A percentile compares a stretch with the other conserved stretches of the same genome.
phyloP scores from a whole-genome alignment of 2,329 filamentous ascomycete species.

The Lecanicillium sp. region DNA sequence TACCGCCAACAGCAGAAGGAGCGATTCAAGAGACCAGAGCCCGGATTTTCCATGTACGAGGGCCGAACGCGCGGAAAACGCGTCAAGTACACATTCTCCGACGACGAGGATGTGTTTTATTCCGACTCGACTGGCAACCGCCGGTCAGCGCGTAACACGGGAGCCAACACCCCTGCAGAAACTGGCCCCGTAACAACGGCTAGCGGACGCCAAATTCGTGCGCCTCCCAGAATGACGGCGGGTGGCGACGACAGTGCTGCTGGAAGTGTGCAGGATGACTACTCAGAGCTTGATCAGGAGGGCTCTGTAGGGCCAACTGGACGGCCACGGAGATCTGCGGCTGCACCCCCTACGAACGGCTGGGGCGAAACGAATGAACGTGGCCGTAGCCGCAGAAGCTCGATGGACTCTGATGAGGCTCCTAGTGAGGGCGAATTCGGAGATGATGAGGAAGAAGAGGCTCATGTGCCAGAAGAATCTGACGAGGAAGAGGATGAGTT shows the following conservation, averaged over 20 bases:
- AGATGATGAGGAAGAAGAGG: constrained; percentile 67
- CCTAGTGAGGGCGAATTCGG: constrained; percentile 70
- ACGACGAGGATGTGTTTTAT: constrained; percentile 70
- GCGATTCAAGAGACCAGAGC: constrained; percentile 79
- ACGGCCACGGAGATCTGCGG: constrained; percentile 45
- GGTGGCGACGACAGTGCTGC: constrained; percentile 47
- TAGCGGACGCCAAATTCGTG: constrained; percentile 78
- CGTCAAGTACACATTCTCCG: constrained; percentile 92
- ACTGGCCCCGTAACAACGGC: constrained; percentile 62
- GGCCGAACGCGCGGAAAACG: constrained; percentile 93
- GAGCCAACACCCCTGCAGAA: constrained; percentile 67
- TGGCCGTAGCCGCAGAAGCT: constrained; percentile 35
- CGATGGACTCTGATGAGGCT: constrained; percentile 56
- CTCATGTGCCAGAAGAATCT: constrained; percentile 55
- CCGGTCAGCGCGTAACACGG: constrained; percentile 69
- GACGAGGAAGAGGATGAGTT: constrained; percentile 56
- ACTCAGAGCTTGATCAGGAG: constrained; percentile 34
- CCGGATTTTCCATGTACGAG: constrained; percentile 89
- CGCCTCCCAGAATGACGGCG: constrained; percentile 60
- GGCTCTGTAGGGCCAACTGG: constrained; percentile 38
- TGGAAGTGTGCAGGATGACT: constrained; percentile 41
- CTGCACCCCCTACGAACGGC: constrained; percentile 44
- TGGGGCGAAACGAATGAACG: constrained; percentile 28
- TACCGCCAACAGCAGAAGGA: constrained; percentile 83
- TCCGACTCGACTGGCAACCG: constrained; percentile 57